Percentiles rank a stretch among this genome's conserved stretches.
Conservation (phyloP, 306 rosid species). For the Dalbergia cochinchinensis region DNA sequence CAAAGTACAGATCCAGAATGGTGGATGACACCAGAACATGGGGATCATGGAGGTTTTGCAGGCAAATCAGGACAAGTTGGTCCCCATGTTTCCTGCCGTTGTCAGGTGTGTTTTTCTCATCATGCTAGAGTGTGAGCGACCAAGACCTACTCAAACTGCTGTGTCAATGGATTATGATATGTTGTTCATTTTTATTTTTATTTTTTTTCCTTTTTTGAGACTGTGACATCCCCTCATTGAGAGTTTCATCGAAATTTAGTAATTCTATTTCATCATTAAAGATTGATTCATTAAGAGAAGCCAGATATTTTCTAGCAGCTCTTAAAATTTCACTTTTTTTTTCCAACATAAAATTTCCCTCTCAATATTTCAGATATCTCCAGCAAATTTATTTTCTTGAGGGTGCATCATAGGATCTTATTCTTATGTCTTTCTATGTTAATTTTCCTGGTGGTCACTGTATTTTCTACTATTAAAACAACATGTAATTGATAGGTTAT, state of each 20-base stretch:
- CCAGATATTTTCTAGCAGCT: conserved; percentile 28
- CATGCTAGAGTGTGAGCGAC: neutral
- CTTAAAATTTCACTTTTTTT: neutral
- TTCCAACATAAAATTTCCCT: neutral
- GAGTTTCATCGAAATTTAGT: conserved; percentile 13
- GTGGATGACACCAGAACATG: conserved; percentile 94
- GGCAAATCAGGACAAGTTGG: conserved; percentile 91
- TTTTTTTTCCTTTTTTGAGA: neutral
- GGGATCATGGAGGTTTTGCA: conserved; percentile 72
- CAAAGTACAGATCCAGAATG: conserved; percentile 65
- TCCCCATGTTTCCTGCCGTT: conserved; percentile 89
- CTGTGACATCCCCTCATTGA: neutral
- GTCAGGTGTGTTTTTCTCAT: conserved; percentile 72
- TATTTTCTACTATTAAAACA: conserved; percentile 33
- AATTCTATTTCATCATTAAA: conserved; percentile 21
- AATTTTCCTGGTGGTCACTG: conserved; percentile 37
- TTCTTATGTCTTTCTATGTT: conserved; percentile 38
- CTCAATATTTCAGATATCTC: conserved; percentile 21
- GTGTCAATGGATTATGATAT: conserved; percentile 4
- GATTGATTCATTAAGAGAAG: conserved; percentile 15
- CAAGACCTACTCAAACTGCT: neutral
- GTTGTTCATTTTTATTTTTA: too few relatives aligned
- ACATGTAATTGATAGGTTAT: conserved; percentile 68
- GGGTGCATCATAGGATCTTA: conserved; percentile 19
- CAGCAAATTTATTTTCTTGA: conserved; percentile 33